Percentiles rank a stretch among this genome's conserved stretches.
Evolutionary conservation across 2,329 filamentous ascomycete species (phyloP).

Genomic region (Neofusicoccum umdonicola): DNA sequence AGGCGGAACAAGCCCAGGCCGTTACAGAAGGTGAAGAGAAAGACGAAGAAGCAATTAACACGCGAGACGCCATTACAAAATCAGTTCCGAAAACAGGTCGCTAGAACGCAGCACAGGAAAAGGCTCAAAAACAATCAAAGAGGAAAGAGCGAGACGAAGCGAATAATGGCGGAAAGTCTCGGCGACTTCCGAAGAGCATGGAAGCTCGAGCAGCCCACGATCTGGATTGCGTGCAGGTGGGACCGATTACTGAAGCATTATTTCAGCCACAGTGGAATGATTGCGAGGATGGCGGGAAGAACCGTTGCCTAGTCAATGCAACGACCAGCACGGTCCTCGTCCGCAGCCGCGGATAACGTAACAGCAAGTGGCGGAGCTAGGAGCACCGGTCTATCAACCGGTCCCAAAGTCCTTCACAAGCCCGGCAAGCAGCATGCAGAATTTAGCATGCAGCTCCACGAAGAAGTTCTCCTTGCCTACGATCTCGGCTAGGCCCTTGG

Average conservation of each 20-base stretch:
- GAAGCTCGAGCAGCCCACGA: background rate
- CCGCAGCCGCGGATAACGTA: slow-evolving; percentile 12
- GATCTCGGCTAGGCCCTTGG: slow-evolving; percentile 58
- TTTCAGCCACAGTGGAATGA: slow-evolving; percentile 12
- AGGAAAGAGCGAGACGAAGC: background rate
- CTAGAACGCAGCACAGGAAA: slow-evolving; percentile 17
- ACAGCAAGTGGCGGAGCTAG: slow-evolving; percentile 1
- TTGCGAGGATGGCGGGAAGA: slow-evolving; percentile 2
- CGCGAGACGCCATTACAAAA: slow-evolving; percentile 6
- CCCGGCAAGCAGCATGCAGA: slow-evolving; percentile 40
- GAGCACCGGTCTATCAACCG: background rate
- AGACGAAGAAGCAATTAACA: background rate
- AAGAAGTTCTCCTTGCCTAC: slow-evolving; percentile 59
- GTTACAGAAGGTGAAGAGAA: background rate
- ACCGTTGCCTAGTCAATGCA: slow-evolving; percentile 12
- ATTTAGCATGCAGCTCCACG: slow-evolving; percentile 55
- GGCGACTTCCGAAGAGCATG: background rate
- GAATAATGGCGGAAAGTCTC: background rate
- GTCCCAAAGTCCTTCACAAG: slow-evolving; percentile 40
- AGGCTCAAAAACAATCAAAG: background rate
- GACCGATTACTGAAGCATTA: slow-evolving; percentile 8
- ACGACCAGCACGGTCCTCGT: slow-evolving; percentile 8
- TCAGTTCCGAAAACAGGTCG: background rate
- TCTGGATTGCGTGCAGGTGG: slow-evolving; percentile 1
- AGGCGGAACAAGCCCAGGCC: background rate